Evolutionary conservation across 345 rosid genomes (phyloP), one percentile per base, ranked within the genome.

Genomic region (Acer campestre): DNA sequence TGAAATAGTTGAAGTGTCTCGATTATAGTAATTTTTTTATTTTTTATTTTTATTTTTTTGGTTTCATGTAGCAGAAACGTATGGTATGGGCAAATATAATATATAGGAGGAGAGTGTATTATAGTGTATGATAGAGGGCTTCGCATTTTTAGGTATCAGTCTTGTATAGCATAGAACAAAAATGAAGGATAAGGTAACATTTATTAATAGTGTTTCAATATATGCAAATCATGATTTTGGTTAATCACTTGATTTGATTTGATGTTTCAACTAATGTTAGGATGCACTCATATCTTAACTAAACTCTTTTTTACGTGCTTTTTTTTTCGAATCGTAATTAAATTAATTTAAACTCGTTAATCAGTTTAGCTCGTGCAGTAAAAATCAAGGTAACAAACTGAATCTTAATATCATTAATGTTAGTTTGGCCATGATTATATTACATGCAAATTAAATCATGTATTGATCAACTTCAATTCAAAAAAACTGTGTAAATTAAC

Each of bases 1-100:
- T 6, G 70, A 31, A 71, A 72, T 35, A 64, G 72, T 55, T 77
- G 72, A 71, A 61, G 58, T 73, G 74, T 56, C 84, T 78, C 82
- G 77, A 78, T 76, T 78, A 70, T 82, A 73, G 75, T 23, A 55
- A 44, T 3, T 14, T 31, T 31, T 31, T 31, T 31, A 0, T 1
- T 29, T 31, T 31, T 31, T 61, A 12, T n/a, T n/a, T n/a, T n/a
- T n/a, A n/a, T n/a, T n/a, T n/a, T n/a, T n/a, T n/a, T n/a, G n/a
- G n/a, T 49, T 48, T 68, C 16, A 51, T 14, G 75, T 53, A 51
- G 42, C 77, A 58, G 69, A 67, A 29, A 49, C 23, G 69, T 44
- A 42, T 76, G 79, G 46, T 38, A 23, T 10, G 2, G 44, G 40
- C 14, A 40, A 49, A 35, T 72, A 59, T 22, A 4, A 74, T 27